Percentiles rank a stretch among this genome's conserved stretches.
Evolutionary conservation across 2,329 filamentous ascomycete genomes (phyloP).

Genomic region (Nectriaceae sp.): DNA sequence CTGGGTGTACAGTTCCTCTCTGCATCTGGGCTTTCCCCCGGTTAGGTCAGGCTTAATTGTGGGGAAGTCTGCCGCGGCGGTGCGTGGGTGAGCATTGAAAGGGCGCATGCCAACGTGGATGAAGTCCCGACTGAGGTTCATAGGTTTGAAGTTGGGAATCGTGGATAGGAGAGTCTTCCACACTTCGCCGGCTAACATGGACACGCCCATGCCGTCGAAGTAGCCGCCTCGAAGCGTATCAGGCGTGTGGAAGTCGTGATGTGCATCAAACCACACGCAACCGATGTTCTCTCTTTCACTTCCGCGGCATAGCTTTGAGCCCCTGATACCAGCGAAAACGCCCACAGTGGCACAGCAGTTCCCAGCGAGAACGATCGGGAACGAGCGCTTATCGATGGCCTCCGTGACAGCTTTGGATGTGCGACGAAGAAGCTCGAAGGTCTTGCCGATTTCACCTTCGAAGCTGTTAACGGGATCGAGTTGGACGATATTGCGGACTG

Average conservation of each 20-base stretch:
- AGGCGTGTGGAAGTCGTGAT: slow-evolving; percentile 40
- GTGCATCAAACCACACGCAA: slow-evolving; percentile 45
- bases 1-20: slow-evolving; percentile 7
- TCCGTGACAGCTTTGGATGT: slow-evolving; percentile 33
- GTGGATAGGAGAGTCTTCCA: slow-evolving; percentile 23
- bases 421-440: slow-evolving; percentile 41
- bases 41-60: slow-evolving; percentile 17
- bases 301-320: slow-evolving; percentile 1
- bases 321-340: slow-evolving; percentile 35
- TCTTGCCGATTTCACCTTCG: slow-evolving; percentile 42
- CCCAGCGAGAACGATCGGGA: slow-evolving; percentile 41
- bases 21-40: slow-evolving; percentile 8
- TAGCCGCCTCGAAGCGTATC: slow-evolving; percentile 26
- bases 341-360: slow-evolving; percentile 41
- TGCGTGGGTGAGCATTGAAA: too few relatives aligned
- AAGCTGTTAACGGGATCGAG: slow-evolving; percentile 33
- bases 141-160: slow-evolving; percentile 24
- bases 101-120: slow-evolving; percentile 31
- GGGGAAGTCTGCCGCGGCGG: slow-evolving; percentile 34
- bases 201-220: slow-evolving; percentile 31
- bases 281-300: slow-evolving; percentile 19
- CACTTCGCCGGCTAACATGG: slow-evolving; percentile 26
- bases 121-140: slow-evolving; percentile 14
- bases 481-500: slow-evolving; percentile 25
- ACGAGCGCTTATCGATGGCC: slow-evolving; percentile 28